Conservation (phyloP, 345 rosid genomes). For the Acer campestre region DNA sequence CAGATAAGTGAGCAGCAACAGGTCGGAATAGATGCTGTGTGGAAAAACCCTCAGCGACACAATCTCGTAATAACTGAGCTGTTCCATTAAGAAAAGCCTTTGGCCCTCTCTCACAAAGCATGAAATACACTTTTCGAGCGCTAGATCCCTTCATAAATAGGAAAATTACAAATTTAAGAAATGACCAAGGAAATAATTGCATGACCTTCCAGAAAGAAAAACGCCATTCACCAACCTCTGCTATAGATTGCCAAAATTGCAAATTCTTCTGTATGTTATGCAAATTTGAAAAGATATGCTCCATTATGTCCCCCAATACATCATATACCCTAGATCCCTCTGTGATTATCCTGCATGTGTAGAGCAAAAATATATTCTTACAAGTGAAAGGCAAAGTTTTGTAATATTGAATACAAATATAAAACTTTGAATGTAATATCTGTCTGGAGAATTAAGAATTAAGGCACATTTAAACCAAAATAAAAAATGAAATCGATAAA, state of each 20-base stretch:
- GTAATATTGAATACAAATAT: too few species aligned
- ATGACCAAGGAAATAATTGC: not conserved
- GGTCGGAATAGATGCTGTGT: slow-evolving; percentile 54
- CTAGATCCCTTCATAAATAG: slow-evolving; percentile 54
- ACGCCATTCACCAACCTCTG: slow-evolving; percentile 54
- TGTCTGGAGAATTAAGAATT: not conserved
- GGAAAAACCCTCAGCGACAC: slow-evolving; percentile 38
- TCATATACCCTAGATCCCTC: slow-evolving; percentile 48
- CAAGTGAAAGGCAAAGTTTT: too few species aligned
- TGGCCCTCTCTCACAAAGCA: slow-evolving; percentile 93
- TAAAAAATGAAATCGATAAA: not conserved
- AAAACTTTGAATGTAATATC: too few species aligned
- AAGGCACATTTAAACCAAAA: not conserved
- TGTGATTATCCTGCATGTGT: slow-evolving; percentile 37
- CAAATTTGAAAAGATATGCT: slow-evolving; percentile 47
- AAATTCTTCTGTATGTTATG: slow-evolving; percentile 70
- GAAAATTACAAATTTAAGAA: not conserved
- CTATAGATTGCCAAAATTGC: slow-evolving; percentile 80
- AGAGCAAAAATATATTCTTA: not conserved
- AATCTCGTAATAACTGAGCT: slow-evolving; percentile 39
- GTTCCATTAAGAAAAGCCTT: slow-evolving; percentile 64
- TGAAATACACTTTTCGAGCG: slow-evolving; percentile 68
- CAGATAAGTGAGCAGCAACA: slow-evolving; percentile 69
- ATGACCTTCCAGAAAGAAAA: not conserved
- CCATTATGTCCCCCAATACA: slow-evolving; percentile 75